Conservation (phyloP, 306 rosid species). For the cucumber (Cucumis sativus) region Cucumber_9930_V3 NC_026658.2:13205001-13205500, state of each 20-base stretch:
- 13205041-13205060: constrained; percentile 28
- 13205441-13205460: not conserved
- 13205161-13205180: constrained; percentile 57
- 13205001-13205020: constrained; percentile 28
- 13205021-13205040: constrained; percentile 27
- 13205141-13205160: constrained; percentile 21
- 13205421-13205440: not conserved
- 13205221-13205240: not conserved
- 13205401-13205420: not conserved
- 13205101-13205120: constrained; percentile 16
- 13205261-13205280: not conserved
- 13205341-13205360: not conserved
- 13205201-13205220: not conserved
- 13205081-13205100: constrained; percentile 46
- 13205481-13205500: no score
- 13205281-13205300: not conserved
- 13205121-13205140: constrained; percentile 32
- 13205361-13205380: not conserved
- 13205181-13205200: constrained; percentile 67
- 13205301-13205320: not conserved
- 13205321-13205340: not conserved
- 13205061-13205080: constrained; percentile 78
- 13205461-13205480: no score
- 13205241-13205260: not conserved
- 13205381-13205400: not conserved